A percentile compares a stretch with the other conserved stretches of the same genome.
phyloP scores from a whole-genome alignment of 202 grass and related monocot genomes.

The Zoysia matrella region DNA sequence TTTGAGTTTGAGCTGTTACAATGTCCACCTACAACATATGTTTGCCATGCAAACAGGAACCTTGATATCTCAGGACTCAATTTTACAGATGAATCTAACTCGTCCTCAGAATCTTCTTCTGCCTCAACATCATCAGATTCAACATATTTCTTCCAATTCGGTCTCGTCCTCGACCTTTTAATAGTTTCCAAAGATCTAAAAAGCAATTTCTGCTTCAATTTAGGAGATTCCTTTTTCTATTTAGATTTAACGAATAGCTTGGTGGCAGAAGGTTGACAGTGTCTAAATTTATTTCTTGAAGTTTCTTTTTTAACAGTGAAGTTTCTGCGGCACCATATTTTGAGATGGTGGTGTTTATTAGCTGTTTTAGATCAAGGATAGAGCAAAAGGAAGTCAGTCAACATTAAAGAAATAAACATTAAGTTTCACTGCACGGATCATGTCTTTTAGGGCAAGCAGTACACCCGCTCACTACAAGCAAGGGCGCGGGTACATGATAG shows the following conservation, averaged over 20 bases:
- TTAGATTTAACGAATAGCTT: constrained; percentile 82
- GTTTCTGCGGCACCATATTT: constrained; percentile 74
- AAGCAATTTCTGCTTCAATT: constrained; percentile 53
- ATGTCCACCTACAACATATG: constrained; percentile 71
- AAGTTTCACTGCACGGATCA: constrained; percentile 5
- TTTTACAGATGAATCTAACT: constrained; percentile 73
- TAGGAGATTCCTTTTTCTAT: constrained; percentile 56
- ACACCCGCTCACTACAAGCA: too few species aligned
- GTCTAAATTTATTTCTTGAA: constrained; percentile 94
- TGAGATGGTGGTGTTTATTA: constrained; percentile 75
- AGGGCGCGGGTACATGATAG: too few species aligned
- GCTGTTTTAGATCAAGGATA: constrained; percentile 59
- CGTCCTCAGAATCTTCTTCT: constrained; percentile 62
- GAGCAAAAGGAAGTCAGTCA: constrained; percentile 6
- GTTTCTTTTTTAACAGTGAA: constrained; percentile 73
- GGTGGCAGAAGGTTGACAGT: constrained; percentile 72
- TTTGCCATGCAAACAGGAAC: constrained; percentile 86
- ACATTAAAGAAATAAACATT: constrained; percentile 18
- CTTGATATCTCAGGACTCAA: constrained; percentile 75
- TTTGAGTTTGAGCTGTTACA: too few species aligned
- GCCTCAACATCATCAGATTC: constrained; percentile 50
- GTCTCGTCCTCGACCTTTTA: constrained; percentile 38
- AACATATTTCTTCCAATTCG: constrained; percentile 36
- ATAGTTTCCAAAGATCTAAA: constrained; percentile 55
- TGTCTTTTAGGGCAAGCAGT: too few species aligned